Conservation (phyloP, 2,329 filamentous ascomycete species). For the Sclerotinia trifoliorum region DNA sequence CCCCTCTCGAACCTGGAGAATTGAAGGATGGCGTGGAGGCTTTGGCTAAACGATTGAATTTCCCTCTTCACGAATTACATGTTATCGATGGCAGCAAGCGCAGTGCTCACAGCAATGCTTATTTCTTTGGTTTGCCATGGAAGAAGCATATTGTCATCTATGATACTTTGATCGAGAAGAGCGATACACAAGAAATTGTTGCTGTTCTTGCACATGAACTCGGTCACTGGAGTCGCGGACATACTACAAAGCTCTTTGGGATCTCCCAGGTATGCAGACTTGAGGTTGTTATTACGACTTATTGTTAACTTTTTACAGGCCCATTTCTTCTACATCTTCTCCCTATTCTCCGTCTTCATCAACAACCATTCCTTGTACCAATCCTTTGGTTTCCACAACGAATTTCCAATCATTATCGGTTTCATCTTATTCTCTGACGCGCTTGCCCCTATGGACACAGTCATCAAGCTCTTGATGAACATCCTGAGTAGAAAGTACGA, state of each 20-base stretch:
- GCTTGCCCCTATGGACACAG: slow-evolving; percentile 88
- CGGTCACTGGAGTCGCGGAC: slow-evolving; percentile 93
- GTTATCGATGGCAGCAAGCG: slow-evolving; percentile 93
- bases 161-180: slow-evolving; percentile 96
- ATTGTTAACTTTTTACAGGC: slow-evolving; percentile 53
- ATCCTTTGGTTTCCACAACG: slow-evolving; percentile 81
- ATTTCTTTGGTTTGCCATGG: slow-evolving; percentile 97
- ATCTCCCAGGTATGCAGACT: slow-evolving; percentile 69
- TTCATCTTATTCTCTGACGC: slow-evolving; percentile 98
- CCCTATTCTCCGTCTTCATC: slow-evolving; percentile 95
- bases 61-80: slow-evolving; percentile 88
- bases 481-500: slow-evolving; percentile 91
- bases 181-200: slow-evolving; percentile 85
- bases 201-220: slow-evolving; percentile 94
- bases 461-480: slow-evolving; percentile 95
- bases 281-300: neutral
- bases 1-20: slow-evolving; percentile 80
- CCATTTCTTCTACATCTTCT: slow-evolving; percentile 95
- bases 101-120: slow-evolving; percentile 85
- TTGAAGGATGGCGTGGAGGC: slow-evolving; percentile 86
- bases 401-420: slow-evolving; percentile 91
- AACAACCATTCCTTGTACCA: slow-evolving; percentile 90
- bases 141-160: slow-evolving; percentile 99
- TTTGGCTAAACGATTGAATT: slow-evolving; percentile 79
- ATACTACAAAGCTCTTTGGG: slow-evolving; percentile 86